phyloP scores from a whole-genome alignment of 1,284 basidiomycete species.

The Ustilago bromivora region DNA sequence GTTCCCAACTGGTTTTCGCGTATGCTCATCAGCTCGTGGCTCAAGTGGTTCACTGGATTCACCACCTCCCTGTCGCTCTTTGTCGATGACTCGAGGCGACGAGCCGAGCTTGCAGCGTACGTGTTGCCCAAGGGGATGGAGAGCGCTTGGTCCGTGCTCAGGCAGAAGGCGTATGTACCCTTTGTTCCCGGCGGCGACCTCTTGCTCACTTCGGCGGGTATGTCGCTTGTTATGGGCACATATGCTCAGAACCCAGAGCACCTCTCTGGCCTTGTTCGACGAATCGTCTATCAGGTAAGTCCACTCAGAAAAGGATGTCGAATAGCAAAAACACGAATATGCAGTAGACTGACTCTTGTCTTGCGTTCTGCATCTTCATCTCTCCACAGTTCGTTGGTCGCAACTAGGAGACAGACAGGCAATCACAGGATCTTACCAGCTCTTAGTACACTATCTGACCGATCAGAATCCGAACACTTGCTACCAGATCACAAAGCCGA shows the following conservation, averaged over 20 bases:
- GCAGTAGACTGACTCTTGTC: not conserved
- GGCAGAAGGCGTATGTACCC: slow-evolving; percentile 82
- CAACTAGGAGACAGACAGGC: slow-evolving; percentile 32
- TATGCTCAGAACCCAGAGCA: slow-evolving; percentile 88
- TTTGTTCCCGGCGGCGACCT: slow-evolving; percentile 77
- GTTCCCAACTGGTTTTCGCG: slow-evolving; percentile 73
- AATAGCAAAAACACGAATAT: no score
- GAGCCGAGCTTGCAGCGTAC: slow-evolving; percentile 92
- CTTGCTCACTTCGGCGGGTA: slow-evolving; percentile 78
- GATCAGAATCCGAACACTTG: not conserved
- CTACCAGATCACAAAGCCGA: not conserved
- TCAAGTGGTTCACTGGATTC: slow-evolving; percentile 79
- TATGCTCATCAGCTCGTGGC: slow-evolving; percentile 77
- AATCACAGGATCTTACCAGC: not conserved
- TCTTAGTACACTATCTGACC: not conserved
- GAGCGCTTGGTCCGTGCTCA: slow-evolving; percentile 80
- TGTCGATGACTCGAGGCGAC: slow-evolving; percentile 84
- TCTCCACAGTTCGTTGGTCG: slow-evolving; percentile 53
- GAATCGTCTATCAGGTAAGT: slow-evolving; percentile 82
- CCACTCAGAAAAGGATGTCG: not conserved
- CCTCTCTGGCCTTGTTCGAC: slow-evolving; percentile 85
- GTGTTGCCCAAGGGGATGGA: slow-evolving; percentile 84
- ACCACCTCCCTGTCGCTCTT: slow-evolving; percentile 82
- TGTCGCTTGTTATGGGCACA: slow-evolving; percentile 91
- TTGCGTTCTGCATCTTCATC: not conserved